Evolutionary conservation across 306 rosid genomes (phyloP).

Genomic region (Glycine latifolia): DNA sequence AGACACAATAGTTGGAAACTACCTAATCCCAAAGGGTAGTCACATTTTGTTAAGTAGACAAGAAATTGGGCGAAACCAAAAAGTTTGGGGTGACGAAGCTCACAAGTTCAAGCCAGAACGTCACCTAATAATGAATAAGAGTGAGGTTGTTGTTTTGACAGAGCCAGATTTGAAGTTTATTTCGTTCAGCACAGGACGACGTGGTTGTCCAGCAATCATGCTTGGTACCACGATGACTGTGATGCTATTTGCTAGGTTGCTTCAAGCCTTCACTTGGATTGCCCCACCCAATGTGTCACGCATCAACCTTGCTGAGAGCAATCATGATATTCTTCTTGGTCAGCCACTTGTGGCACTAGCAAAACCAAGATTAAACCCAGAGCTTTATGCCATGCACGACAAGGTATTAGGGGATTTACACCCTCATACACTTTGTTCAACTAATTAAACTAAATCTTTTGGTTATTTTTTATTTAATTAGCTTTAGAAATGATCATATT

Average conservation of each 20-base stretch:
- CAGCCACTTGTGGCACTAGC: no score
- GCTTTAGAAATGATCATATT: no score
- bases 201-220: conserved; percentile 1
- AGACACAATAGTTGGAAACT: conserved; percentile 43
- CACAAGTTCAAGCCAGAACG: conserved; percentile 49
- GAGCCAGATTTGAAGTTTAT: conserved; percentile 42
- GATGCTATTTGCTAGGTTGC: neutral
- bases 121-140: conserved; percentile 7
- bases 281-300: neutral
- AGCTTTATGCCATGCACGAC: no score
- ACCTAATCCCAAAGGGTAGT: conserved; percentile 59
- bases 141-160: neutral
- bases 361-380: no score
- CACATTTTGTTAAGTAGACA: conserved; percentile 43
- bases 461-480: no score
- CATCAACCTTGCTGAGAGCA: neutral
- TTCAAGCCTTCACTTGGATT: neutral
- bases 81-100: conserved; percentile 42
- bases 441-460: no score
- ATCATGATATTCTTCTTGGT: neutral
- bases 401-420: no score
- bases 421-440: no score
- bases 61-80: conserved; percentile 38
- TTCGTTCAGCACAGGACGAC: conserved; percentile 35
- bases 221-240: conserved; percentile 38